Percentiles rank a stretch among this genome's conserved stretches.
These are phyloP conservation scores for Candida methanosorbosa DNA, from an alignment of 805 yeast genomes.

Conservation along the genomic window DNA sequence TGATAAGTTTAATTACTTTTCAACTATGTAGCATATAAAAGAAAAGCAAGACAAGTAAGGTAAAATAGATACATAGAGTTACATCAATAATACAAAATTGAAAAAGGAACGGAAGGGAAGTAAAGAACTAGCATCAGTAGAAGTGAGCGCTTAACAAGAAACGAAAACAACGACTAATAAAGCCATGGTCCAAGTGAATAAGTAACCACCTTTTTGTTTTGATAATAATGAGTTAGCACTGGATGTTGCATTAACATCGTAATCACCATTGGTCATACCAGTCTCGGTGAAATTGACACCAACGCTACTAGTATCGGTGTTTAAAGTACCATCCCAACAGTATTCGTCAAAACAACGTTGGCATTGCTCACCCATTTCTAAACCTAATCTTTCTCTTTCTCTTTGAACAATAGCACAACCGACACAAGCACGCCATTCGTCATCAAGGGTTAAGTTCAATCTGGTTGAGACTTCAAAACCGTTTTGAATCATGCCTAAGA, in stretches of 20 bases:
- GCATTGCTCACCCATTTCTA: conserved; percentile 62
- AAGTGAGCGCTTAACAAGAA: not conserved
- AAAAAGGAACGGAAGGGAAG: too few species aligned
- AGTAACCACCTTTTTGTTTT: not conserved
- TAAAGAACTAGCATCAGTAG: too few species aligned
- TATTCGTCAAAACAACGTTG: conserved; percentile 57
- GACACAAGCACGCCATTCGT: conserved; percentile 64
- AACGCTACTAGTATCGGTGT: conserved; percentile 5
- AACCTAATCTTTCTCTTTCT: conserved; percentile 58
- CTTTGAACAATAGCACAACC: conserved; percentile 81
- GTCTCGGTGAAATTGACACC: conserved; percentile 30
- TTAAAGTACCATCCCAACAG: conserved; percentile 43
- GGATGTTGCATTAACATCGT: not conserved
- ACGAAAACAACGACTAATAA: not conserved
- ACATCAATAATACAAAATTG: too few species aligned
- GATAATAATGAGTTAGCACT: not conserved
- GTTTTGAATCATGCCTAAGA: conserved; percentile 52
- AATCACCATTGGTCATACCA: conserved; percentile 20
- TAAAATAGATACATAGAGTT: too few species aligned
- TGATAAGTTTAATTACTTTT: too few species aligned
- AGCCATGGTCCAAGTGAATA: not conserved
- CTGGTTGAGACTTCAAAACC: conserved; percentile 68
- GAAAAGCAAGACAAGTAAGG: too few species aligned
- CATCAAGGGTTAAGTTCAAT: conserved; percentile 57
- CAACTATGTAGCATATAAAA: too few species aligned